A percentile compares a stretch with the other conserved stretches of the same genome.
These are phyloP conservation scores for Byssothecium circinans DNA, from an alignment of 2,329 filamentous ascomycete species.

Conservation along the genomic window DNA sequence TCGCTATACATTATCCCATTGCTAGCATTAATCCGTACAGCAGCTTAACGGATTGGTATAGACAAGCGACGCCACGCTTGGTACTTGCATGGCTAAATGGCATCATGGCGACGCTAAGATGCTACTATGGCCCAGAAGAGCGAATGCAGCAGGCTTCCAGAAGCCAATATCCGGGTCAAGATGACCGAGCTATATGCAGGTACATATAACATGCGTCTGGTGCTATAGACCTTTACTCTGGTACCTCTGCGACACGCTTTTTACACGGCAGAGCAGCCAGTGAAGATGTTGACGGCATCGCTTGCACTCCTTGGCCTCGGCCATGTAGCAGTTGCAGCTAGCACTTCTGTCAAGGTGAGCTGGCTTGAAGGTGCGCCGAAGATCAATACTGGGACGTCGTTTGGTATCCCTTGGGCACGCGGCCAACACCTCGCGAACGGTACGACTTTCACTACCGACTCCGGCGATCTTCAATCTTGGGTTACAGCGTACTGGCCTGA, in stretches of 20 bases:
- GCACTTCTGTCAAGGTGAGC: conserved; percentile 28
- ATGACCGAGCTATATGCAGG: conserved; percentile 6
- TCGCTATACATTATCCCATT: conserved; percentile 6
- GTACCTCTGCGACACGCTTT: neutral
- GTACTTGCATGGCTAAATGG: neutral
- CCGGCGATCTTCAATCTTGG: conserved; percentile 55
- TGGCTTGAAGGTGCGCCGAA: conserved; percentile 33
- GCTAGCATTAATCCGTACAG: neutral
- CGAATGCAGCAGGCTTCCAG: neutral
- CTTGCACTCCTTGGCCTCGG: conserved; percentile 4
- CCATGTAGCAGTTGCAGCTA: neutral
- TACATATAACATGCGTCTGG: conserved; percentile 4
- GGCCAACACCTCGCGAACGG: conserved; percentile 42
- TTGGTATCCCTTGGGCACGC: conserved; percentile 45
- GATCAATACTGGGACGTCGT: conserved; percentile 38
- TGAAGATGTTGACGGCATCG: conserved; percentile 6
- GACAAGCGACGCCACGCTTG: neutral
- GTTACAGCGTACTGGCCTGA: conserved; percentile 62
- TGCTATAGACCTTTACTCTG: neutral
- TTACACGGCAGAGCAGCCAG: neutral
- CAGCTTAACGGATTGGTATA: neutral
- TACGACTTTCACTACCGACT: conserved; percentile 38
- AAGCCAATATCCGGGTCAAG: neutral
- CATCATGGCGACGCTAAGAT: neutral
- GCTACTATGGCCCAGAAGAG: too few relatives aligned